These are phyloP conservation scores for Xylaria grammica DNA, from an alignment of 495 filamentous ascomycete genomes.

Conservation along the genomic window DNA sequence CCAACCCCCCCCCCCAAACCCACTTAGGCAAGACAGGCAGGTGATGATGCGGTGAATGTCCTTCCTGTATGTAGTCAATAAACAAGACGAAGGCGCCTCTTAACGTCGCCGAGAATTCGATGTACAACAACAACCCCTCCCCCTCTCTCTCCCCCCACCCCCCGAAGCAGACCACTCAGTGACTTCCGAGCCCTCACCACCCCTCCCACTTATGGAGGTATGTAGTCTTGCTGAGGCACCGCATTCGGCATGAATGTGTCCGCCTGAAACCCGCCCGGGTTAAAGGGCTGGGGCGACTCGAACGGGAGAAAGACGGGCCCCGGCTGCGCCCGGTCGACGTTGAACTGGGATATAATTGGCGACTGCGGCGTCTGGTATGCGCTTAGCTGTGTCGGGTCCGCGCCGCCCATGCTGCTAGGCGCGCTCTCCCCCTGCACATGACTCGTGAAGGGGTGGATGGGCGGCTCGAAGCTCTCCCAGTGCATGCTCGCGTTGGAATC, in stretches of 20 bases:
- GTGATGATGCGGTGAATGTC: too few relatives aligned
- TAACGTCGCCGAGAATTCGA: too few relatives aligned
- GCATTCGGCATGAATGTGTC: conserved; percentile 17
- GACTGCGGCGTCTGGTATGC: conserved; percentile 16
- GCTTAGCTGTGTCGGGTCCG: conserved; percentile 4
- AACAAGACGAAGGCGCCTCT: too few relatives aligned
- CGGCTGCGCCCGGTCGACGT: conserved; percentile 9
- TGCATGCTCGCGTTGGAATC: conserved; percentile 9
- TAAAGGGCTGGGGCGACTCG: conserved; percentile 10
- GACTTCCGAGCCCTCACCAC: not conserved
- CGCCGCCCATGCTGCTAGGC: not conserved
- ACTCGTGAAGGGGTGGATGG: conserved; percentile 17
- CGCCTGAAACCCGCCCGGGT: conserved; percentile 2
- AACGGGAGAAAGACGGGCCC: conserved; percentile 17
- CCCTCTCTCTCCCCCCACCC: too few relatives aligned
- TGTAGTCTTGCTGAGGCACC: conserved; percentile 17
- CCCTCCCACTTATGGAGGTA: conserved; percentile 16
- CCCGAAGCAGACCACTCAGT: not conserved
- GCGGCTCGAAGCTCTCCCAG: conserved; percentile 23
- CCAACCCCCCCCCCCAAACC: too few relatives aligned
- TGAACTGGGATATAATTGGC: conserved; percentile 7
- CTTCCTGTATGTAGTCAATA: conserved; percentile 1
- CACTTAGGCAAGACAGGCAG: not conserved
- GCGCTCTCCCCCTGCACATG: conserved; percentile 13
- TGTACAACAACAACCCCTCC: too few relatives aligned